A percentile compares a stretch with the other conserved stretches of the same genome.
phyloP scores from a whole-genome alignment of 2,329 filamentous ascomycete species.

The Penicillium verrucosum region DNA sequence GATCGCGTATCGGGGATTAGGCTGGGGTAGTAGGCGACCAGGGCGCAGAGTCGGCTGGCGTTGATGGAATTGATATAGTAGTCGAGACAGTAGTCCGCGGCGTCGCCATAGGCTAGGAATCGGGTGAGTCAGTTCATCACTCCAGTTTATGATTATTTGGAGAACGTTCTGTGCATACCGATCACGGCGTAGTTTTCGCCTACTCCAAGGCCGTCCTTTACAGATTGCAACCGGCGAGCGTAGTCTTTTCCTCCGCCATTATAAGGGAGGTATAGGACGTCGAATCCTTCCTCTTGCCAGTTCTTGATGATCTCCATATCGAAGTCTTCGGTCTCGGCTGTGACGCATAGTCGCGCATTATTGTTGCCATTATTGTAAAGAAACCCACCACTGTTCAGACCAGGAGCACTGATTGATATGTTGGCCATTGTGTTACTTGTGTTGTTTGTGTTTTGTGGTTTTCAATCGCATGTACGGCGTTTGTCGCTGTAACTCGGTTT shows the following conservation, averaged over 20 bases:
- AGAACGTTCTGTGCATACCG: conserved; percentile 43
- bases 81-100: conserved; percentile 58
- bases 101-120: conserved; percentile 57
- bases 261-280: conserved; percentile 56
- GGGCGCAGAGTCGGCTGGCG: conserved; percentile 51
- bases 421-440: conserved; percentile 27
- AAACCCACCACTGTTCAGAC: conserved; percentile 31
- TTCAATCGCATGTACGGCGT: not conserved
- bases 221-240: conserved; percentile 48
- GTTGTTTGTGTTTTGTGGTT: not conserved
- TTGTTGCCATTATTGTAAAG: conserved; percentile 35
- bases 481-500: not conserved
- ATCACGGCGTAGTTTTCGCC: conserved; percentile 62
- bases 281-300: conserved; percentile 61
- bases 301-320: conserved; percentile 52
- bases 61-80: conserved; percentile 56
- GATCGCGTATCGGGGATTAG: conserved; percentile 51
- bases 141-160: not conserved
- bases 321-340: conserved; percentile 45
- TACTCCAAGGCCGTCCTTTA: conserved; percentile 54
- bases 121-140: not conserved
- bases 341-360: conserved; percentile 34
- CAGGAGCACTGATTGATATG: conserved; percentile 34
- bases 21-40: conserved; percentile 63
- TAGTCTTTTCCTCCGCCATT: conserved; percentile 52